A percentile compares a stretch with the other conserved stretches of the same genome.
Conservation (phyloP, 441 rosid genomes). For the Theobroma grandiflorum region DNA sequence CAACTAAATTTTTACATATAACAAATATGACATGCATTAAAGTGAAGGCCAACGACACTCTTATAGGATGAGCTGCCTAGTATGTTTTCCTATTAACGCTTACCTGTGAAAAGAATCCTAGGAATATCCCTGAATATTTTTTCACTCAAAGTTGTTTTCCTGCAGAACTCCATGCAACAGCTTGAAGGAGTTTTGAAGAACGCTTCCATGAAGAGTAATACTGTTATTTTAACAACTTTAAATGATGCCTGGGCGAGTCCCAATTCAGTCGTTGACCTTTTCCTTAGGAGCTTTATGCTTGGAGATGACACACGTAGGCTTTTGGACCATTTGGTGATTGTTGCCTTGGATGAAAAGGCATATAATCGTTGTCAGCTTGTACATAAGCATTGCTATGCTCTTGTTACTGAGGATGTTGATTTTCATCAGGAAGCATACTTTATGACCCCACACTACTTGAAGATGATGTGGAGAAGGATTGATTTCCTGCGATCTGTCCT, state of each 20-base stretch:
- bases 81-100: neutral
- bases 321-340: constrained; percentile 73
- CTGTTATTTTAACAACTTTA: constrained; percentile 79
- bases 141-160: neutral
- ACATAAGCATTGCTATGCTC: constrained; percentile 75
- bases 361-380: constrained; percentile 55
- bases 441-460: constrained; percentile 73
- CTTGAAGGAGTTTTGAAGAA: constrained; percentile 63
- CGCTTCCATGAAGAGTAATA: constrained; percentile 67
- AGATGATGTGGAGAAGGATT: constrained; percentile 91
- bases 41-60: neutral
- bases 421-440: constrained; percentile 74
- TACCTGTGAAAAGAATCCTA: neutral
- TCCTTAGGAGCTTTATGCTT: constrained; percentile 69
- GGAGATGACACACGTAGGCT: constrained; percentile 66
- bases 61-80: neutral
- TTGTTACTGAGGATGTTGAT: constrained; percentile 64
- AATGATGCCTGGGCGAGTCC: constrained; percentile 90
- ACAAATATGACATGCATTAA: neutral
- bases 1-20: neutral
- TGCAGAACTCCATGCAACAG: constrained; percentile 38
- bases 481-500: constrained; percentile 75
- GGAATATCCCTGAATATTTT: neutral
- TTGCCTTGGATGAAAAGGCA: constrained; percentile 75
- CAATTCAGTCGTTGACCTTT: constrained; percentile 67